Percentiles rank a stretch among this genome's conserved stretches.
phyloP scores from a whole-genome alignment of 1,139 yeast species.

The Suhomyces ambrosiae region DNA sequence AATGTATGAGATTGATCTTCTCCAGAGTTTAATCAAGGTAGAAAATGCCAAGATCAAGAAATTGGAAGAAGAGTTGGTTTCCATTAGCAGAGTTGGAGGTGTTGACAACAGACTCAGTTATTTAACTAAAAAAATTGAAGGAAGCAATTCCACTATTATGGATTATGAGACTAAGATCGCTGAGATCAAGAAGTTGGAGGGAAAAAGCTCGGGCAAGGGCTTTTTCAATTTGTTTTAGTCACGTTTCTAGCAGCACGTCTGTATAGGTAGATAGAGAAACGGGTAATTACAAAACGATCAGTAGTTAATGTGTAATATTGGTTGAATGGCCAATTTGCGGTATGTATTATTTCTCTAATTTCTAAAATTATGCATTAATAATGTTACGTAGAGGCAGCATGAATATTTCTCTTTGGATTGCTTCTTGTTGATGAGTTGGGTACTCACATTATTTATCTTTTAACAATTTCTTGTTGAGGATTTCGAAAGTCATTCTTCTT shows the following conservation, averaged over 20 bases:
- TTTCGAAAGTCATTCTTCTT: conserved; percentile 66
- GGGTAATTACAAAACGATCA: no score
- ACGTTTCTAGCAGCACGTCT: conserved; percentile 1
- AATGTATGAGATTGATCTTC: conserved; percentile 64
- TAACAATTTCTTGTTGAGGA: conserved; percentile 27
- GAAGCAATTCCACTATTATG: conserved; percentile 52
- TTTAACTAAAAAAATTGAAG: conserved; percentile 63
- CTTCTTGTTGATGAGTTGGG: background rate
- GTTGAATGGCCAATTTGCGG: no score
- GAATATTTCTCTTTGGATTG: background rate
- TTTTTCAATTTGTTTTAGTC: conserved; percentile 15
- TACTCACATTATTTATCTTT: conserved; percentile 1
- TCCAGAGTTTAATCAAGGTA: conserved; percentile 53
- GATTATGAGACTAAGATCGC: conserved; percentile 37
- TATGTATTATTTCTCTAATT: no score
- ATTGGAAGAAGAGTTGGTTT: conserved; percentile 71
- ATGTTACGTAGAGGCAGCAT: background rate
- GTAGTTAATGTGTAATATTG: no score
- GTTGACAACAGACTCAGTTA: conserved; percentile 66
- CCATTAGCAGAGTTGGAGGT: conserved; percentile 52
- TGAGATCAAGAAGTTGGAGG: conserved; percentile 17
- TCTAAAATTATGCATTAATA: background rate
- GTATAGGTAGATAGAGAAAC: no score
- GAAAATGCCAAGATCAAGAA: conserved; percentile 67
- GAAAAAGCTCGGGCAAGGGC: conserved; percentile 9